Conservation (phyloP, 345 rosid genomes). For the Noccaea bulbosa region DNA sequence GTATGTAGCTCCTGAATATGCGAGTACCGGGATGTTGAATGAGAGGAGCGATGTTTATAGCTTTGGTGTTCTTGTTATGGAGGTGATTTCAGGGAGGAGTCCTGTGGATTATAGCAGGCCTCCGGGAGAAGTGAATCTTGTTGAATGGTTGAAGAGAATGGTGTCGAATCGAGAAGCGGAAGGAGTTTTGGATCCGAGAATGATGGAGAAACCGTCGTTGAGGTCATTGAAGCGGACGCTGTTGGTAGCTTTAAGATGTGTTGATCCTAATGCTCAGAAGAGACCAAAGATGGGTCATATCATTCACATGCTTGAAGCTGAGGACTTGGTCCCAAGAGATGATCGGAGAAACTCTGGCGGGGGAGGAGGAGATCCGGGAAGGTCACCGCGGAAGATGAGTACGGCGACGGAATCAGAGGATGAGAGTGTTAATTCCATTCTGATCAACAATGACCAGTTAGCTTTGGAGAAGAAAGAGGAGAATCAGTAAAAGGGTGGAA, state of each 20-base stretch:
- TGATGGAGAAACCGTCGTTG: conserved; percentile 76
- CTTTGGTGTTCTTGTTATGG: conserved; percentile 95
- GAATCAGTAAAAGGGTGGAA: conserved; percentile 3
- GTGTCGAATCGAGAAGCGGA: conserved; percentile 82
- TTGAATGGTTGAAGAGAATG: conserved; percentile 93
- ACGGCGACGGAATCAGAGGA: conserved; percentile 72
- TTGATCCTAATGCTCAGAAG: conserved; percentile 94
- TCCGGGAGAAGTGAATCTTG: conserved; percentile 88
- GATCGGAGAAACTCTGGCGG: conserved; percentile 38
- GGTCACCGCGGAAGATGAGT: conserved; percentile 45
- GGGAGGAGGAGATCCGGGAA: conserved; percentile 55
- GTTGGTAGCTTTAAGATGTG: conserved; percentile 87
- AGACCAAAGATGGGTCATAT: conserved; percentile 97
- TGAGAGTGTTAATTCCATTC: conserved; percentile 67
- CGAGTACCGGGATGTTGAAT: conserved; percentile 97
- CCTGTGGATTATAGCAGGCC: conserved; percentile 96
- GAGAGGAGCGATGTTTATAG: conserved; percentile 96
- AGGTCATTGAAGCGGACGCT: conserved; percentile 89
- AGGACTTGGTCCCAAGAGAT: conserved; percentile 59
- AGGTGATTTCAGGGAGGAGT: conserved; percentile 85
- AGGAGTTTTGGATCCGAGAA: conserved; percentile 81
- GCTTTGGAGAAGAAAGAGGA: conserved; percentile 39
- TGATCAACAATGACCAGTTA: conserved; percentile 44
- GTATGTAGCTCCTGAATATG: conserved; percentile 97
- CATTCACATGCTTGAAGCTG: conserved; percentile 97